Percentiles rank a stretch among this genome's conserved stretches.
Evolutionary conservation across 331 rosid genomes (phyloP).

Genomic region (Dryas integrifolia): DNA sequence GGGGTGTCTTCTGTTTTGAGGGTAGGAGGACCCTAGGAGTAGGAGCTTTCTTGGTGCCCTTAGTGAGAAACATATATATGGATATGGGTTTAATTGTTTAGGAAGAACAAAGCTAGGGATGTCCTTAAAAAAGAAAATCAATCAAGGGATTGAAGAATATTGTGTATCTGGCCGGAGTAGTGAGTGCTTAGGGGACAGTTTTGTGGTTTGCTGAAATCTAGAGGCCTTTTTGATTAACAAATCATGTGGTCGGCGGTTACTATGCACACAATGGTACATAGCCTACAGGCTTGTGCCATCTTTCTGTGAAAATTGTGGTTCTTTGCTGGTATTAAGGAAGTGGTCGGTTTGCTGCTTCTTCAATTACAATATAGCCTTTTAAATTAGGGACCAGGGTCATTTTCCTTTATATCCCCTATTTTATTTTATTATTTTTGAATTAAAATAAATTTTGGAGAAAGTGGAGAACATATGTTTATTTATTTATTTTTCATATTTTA

Average conservation of each 20-base stretch:
- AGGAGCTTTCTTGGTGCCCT: slow-evolving; percentile 8
- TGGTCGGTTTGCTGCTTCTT: slow-evolving; percentile 73
- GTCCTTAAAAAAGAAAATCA: background rate
- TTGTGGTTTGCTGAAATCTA: slow-evolving; percentile 53
- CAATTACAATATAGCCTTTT: slow-evolving; percentile 32
- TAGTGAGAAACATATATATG: slow-evolving; percentile 2
- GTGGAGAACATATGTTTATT: background rate
- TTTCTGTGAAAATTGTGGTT: slow-evolving; percentile 30
- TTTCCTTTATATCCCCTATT: slow-evolving; percentile 18
- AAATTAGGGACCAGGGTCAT: slow-evolving; percentile 18
- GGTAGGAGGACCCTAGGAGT: background rate
- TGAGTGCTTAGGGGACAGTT: slow-evolving; percentile 36
- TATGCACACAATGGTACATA: slow-evolving; percentile 6
- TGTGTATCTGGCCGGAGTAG: slow-evolving; percentile 13
- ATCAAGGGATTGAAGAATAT: slow-evolving; percentile 23
- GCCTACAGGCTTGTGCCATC: slow-evolving; percentile 20
- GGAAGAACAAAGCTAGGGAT: too few species aligned
- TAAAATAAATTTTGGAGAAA: slow-evolving; percentile 6
- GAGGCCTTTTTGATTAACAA: slow-evolving; percentile 37
- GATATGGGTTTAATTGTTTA: too few species aligned
- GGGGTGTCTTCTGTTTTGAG: slow-evolving; percentile 17
- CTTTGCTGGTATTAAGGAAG: slow-evolving; percentile 65
- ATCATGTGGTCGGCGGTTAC: slow-evolving; percentile 59
- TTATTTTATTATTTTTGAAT: background rate
- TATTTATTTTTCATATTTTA: background rate